A percentile compares a stretch with the other conserved stretches of the same genome.
Evolutionary conservation across 164 flowering plant species (phyloP).

Genomic region (grape (Vitis vinifera)): DNA sequence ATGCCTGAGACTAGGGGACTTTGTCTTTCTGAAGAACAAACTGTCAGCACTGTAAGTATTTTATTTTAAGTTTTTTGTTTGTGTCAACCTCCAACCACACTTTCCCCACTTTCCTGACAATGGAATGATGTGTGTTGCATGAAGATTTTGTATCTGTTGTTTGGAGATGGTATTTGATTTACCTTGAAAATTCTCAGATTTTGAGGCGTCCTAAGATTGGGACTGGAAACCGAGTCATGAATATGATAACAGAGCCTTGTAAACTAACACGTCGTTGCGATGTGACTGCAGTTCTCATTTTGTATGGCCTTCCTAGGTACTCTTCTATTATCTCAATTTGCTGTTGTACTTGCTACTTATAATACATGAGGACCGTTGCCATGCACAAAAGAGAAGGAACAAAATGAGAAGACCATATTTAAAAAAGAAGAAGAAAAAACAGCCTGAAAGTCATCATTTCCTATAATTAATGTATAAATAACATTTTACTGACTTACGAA

Average conservation of each 20-base stretch:
- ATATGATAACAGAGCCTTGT: slow-evolving; percentile 49
- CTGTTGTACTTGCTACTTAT: background rate
- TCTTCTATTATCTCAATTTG: background rate
- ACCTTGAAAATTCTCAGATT: slow-evolving; percentile 35
- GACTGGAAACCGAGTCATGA: slow-evolving; percentile 35
- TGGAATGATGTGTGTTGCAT: background rate
- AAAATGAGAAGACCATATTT: too few species aligned
- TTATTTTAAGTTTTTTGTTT: background rate
- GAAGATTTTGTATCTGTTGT: background rate
- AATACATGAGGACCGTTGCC: background rate
- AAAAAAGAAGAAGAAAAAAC: too few species aligned
- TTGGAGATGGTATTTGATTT: background rate
- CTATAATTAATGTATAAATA: too few species aligned
- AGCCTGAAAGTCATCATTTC: too few species aligned
- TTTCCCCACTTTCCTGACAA: background rate
- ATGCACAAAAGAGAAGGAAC: too few species aligned
- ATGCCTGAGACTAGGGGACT: slow-evolving; percentile 94
- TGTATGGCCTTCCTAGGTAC: slow-evolving; percentile 48
- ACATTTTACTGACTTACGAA: too few species aligned
- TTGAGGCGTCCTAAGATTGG: slow-evolving; percentile 39
- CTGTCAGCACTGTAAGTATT: slow-evolving; percentile 70
- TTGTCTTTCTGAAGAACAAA: slow-evolving; percentile 87
- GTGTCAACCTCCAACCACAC: background rate
- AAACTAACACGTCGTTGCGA: slow-evolving; percentile 55
- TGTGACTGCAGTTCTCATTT: slow-evolving; percentile 63